These are phyloP conservation scores for Pseudocercospora pini-densiflorae DNA, from an alignment of 2,329 filamentous ascomycete species.

Conservation along the genomic window DNA sequence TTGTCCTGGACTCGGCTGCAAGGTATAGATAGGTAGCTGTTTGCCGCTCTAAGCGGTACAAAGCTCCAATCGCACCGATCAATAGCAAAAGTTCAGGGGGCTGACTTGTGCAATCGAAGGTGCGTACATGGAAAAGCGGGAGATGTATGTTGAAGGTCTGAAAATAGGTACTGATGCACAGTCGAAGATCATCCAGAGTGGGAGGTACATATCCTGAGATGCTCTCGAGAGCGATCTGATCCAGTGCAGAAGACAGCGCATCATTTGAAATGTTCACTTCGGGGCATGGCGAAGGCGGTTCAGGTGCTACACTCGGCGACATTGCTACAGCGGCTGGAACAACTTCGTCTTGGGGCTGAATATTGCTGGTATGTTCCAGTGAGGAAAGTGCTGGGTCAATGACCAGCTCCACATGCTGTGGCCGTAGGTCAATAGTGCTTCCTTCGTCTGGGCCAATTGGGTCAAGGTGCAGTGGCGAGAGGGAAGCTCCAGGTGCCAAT, in stretches of 20 bases:
- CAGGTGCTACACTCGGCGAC: background rate
- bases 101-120: background rate
- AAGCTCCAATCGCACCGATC: slow-evolving; percentile 10
- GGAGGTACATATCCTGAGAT: background rate
- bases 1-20: slow-evolving; percentile 1
- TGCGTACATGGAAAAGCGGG: slow-evolving; percentile 2
- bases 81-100: background rate
- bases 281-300: background rate
- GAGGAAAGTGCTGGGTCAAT: background rate
- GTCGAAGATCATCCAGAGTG: background rate
- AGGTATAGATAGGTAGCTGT: slow-evolving; percentile 10
- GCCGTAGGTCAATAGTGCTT: background rate
- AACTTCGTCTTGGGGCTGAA: background rate
- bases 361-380: background rate
- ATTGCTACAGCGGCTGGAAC: background rate
- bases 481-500: background rate
- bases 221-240: background rate
- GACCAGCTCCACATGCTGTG: background rate
- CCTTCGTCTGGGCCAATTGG: background rate
- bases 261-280: background rate
- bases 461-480: background rate
- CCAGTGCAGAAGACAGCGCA: background rate
- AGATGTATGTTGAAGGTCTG: slow-evolving; percentile 9
- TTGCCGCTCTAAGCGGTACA: background rate
- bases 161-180: slow-evolving; percentile 11